Percentiles rank a stretch among this genome's conserved stretches.
Conservation (phyloP, 805 yeast species). For the Myxozyma kluyveri region DNA sequence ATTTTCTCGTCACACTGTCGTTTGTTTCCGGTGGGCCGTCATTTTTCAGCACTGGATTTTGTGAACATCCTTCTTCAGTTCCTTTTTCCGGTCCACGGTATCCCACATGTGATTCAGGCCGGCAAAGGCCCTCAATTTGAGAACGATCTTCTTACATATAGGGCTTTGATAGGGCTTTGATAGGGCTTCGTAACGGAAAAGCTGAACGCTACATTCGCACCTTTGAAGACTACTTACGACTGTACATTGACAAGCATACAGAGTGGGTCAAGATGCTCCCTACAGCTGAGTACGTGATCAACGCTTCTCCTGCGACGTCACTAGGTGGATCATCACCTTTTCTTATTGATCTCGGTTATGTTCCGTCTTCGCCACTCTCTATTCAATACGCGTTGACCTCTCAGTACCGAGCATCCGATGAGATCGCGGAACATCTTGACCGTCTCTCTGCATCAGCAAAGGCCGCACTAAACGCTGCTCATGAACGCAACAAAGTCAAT, state of each 20-base stretch:
- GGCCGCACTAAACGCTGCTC: neutral
- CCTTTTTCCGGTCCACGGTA: neutral
- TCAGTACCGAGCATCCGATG: neutral
- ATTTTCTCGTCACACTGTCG: neutral
- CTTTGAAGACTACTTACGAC: neutral
- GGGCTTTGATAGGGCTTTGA: no score
- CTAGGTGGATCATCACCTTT: neutral
- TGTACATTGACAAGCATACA: neutral
- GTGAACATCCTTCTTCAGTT: neutral
- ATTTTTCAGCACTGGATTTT: neutral
- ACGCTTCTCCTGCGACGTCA: neutral
- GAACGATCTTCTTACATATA: neutral
- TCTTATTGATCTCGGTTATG: neutral
- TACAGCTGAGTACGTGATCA: neutral
- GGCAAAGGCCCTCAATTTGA: neutral
- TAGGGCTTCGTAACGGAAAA: neutral
- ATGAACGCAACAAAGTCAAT: neutral
- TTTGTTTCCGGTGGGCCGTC: neutral
- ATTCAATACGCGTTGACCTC: neutral
- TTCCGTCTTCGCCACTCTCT: neutral
- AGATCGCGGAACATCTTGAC: neutral
- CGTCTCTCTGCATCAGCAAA: neutral
- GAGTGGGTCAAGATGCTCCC: neutral
- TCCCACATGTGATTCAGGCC: neutral
- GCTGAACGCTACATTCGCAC: neutral